These are phyloP conservation scores for Escallonia herrerae DNA, from an alignment of 129 eudicot species.

Conservation along the genomic window DNA sequence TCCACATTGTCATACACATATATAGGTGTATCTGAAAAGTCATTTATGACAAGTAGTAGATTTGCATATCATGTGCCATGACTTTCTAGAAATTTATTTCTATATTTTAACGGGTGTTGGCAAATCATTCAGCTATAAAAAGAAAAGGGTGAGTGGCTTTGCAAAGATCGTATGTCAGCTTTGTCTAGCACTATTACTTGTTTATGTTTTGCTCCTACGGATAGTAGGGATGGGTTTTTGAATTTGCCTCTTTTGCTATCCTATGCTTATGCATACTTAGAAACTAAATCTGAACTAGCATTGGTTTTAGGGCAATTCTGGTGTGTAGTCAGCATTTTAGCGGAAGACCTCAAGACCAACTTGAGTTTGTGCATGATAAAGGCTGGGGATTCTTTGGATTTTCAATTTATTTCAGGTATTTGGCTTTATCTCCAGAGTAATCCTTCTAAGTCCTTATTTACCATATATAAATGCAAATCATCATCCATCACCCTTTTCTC, in stretches of 20 bases:
- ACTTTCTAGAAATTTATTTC: neutral
- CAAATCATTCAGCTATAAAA: constrained; percentile 8
- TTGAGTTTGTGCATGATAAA: too few species aligned
- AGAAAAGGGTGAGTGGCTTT: constrained; percentile 16
- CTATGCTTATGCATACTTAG: too few species aligned
- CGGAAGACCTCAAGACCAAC: too few species aligned
- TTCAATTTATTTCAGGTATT: neutral
- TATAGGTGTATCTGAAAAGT: neutral
- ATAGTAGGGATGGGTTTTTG: neutral
- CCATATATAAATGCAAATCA: constrained; percentile 10
- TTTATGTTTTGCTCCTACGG: constrained; percentile 1
- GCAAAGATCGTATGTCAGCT: constrained; percentile 21
- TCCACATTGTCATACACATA: neutral
- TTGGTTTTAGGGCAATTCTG: too few species aligned
- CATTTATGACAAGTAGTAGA: constrained; percentile 19
- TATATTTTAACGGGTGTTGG: constrained; percentile 8
- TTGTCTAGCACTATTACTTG: constrained; percentile 21
- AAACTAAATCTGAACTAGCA: too few species aligned
- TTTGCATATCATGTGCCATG: constrained; percentile 16
- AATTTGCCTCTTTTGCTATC: neutral
- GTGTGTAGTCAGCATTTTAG: too few species aligned
- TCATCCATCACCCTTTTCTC: constrained; percentile 15
- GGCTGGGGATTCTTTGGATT: neutral
- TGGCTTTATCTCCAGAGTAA: neutral
- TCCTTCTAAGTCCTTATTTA: neutral